phyloP scores from a whole-genome alignment of 2,329 filamentous ascomycete species.

The Graphilbum fragrans region DNA sequence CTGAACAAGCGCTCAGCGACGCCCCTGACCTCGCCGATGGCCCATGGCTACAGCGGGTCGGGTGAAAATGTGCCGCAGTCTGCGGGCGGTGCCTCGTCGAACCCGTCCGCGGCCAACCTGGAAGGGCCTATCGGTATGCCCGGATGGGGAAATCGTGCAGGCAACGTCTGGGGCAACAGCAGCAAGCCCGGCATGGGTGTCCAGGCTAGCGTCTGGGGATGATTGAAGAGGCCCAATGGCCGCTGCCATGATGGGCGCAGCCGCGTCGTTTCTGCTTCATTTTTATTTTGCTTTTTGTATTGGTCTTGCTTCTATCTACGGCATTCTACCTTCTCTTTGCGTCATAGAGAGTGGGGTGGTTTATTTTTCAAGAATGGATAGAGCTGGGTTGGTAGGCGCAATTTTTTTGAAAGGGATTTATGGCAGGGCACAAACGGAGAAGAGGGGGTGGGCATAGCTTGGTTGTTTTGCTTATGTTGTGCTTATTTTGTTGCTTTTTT shows the following conservation, averaged over 20 bases:
- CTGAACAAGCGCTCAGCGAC: constrained; percentile 78
- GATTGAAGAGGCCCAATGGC: too few relatives aligned
- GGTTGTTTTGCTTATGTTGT: neutral
- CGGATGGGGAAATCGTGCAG: constrained; percentile 69
- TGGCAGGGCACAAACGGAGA: too few relatives aligned
- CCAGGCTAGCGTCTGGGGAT: constrained; percentile 92
- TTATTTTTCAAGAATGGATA: neutral
- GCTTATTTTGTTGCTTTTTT: neutral
- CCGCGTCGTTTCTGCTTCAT: neutral
- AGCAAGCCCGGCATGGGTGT: constrained; percentile 70
- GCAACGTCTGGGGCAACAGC: constrained; percentile 69
- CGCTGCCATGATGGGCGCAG: neutral
- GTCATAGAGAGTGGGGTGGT: too few relatives aligned
- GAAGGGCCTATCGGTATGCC: constrained; percentile 31
- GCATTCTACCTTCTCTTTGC: neutral
- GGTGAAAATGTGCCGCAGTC: constrained; percentile 21
- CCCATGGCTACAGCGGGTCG: constrained; percentile 44
- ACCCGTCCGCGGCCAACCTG: constrained; percentile 34
- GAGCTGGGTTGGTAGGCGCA: neutral
- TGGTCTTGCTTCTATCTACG: neutral
- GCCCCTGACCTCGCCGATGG: constrained; percentile 75
- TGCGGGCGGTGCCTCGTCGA: constrained; percentile 36
- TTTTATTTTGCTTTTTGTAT: neutral
- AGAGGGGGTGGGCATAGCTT: neutral
- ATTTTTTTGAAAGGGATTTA: too few relatives aligned